These are phyloP conservation scores for Parachaetomium inaequale DNA, from an alignment of 495 filamentous ascomycete genomes.

Conservation along the genomic window DNA sequence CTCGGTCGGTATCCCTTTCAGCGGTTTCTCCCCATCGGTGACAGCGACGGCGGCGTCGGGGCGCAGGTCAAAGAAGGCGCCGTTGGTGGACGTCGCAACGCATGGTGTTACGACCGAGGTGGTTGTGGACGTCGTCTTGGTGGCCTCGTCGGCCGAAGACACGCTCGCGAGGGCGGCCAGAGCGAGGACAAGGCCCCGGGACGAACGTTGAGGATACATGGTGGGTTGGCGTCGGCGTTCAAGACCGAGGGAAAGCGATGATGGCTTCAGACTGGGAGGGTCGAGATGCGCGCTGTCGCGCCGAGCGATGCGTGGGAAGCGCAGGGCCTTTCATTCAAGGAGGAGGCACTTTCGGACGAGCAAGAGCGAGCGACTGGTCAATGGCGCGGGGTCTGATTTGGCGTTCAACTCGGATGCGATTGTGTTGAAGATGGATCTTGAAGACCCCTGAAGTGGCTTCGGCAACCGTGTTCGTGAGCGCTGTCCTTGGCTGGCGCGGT, in stretches of 20 bases:
- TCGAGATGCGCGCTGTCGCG: conserved; percentile 20
- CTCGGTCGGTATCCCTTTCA: conserved; percentile 49
- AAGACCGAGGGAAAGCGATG: not conserved
- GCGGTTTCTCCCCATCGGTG: conserved; percentile 56
- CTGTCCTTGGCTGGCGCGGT: not conserved
- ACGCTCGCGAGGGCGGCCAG: conserved; percentile 22
- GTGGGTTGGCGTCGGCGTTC: not conserved
- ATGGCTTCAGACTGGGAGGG: not conserved
- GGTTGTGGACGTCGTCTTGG: conserved; percentile 18
- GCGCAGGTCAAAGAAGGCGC: conserved; percentile 86
- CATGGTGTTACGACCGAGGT: conserved; percentile 57
- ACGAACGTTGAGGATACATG: conserved; percentile 25
- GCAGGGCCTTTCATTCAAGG: conserved; percentile 16
- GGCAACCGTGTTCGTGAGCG: not conserved
- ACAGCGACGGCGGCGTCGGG: conserved; percentile 58
- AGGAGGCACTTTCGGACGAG: not conserved
- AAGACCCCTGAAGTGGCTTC: not conserved
- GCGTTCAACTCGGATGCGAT: not conserved
- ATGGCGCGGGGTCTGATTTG: not conserved
- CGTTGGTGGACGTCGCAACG: conserved; percentile 70
- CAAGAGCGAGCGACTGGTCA: not conserved
- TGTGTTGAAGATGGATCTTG: not conserved
- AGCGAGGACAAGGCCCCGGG: conserved; percentile 18
- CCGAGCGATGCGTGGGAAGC: conserved; percentile 4
- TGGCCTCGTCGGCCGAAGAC: conserved; percentile 20